These are phyloP conservation scores for Turritis glabra DNA, from an alignment of 345 rosid species.

Conservation along the genomic window DNA sequence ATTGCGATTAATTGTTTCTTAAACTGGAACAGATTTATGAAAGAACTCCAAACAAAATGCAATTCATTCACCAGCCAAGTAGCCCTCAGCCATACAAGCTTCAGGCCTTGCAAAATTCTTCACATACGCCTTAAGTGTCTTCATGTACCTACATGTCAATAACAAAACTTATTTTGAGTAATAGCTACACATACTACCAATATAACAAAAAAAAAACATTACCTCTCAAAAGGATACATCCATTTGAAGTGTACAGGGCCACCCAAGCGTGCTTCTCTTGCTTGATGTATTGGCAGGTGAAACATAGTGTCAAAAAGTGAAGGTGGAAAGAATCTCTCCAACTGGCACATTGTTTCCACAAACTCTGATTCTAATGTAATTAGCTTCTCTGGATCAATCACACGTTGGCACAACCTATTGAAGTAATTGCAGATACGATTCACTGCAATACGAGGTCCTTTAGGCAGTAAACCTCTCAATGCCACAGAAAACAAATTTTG, in stretches of 20 bases:
- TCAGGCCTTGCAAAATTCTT: not conserved
- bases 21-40: not conserved
- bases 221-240: conserved; percentile 11
- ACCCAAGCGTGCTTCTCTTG: not conserved
- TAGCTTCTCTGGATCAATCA: not conserved
- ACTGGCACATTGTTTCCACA: not conserved
- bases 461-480: no score
- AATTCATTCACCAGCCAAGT: not conserved
- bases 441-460: no score
- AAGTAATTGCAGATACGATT: no score
- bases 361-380: not conserved
- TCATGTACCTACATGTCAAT: not conserved
- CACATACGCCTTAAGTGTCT: not conserved
- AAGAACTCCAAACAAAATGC: not conserved
- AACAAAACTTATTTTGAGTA: not conserved
- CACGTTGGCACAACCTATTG: no score
- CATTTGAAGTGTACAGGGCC: not conserved
- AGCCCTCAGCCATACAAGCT: no score
- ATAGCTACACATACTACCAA: not conserved
- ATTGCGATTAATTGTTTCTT: not conserved
- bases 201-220: not conserved
- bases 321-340: not conserved
- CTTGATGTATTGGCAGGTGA: not conserved
- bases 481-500: not conserved
- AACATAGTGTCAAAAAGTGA: not conserved